Evolutionary conservation across 352 stramenopile species (phyloP), one percentile per base, ranked within the genome.

Genomic region (Phytopythium ostracodes): DNA sequence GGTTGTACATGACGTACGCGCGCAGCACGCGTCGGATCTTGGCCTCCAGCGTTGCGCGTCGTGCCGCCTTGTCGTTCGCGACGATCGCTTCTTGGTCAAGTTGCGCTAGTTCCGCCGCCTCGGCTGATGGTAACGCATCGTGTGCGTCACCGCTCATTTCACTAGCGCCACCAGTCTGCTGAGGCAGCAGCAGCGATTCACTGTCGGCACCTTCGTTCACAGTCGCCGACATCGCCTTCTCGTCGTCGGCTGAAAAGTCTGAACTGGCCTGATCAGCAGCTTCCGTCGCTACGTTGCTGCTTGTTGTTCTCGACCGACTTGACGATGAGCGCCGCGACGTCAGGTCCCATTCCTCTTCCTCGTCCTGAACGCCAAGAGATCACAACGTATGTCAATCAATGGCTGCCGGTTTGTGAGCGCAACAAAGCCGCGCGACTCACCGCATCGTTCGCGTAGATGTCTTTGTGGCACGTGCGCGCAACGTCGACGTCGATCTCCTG

Each of bases 401-500:
- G 50, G 24, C 25, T n/a, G n/a, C n/a, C n/a, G n/a, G n/a, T n/a
- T n/a, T n/a, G n/a, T n/a, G n/a, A n/a, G n/a, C n/a, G n/a, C n/a
- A n/a, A n/a, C n/a, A n/a, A n/a, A n/a, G n/a, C n/a, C n/a, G n/a
- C n/a, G n/a, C n/a, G n/a, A 62, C 58, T 17, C 60, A 77, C 67
- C 43, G 64, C 57, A n/a, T 72, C 67, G 18, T 67, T 65, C 27
- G 60, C 72, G 51, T 88, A 79, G 7, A 82, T 81, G 15, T 73
- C 75, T 25, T 78, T 85, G 61, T 84, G 74, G 62, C 81, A 91
- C 15, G 84, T 94, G 12, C 84, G 79, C 8, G 79, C 74, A 22
- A 94, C 85, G 64, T 94, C 85, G 14, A 92, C 78, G 59, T 94
- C 85, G 43, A 94, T 94, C 67, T 94, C 82, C 20, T 80, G 79